Evolutionary conservation across 23 red algal species (phyloP), one percentile per base, ranked within the genome.

Genomic region (Gracilariopsis chorda): DNA sequence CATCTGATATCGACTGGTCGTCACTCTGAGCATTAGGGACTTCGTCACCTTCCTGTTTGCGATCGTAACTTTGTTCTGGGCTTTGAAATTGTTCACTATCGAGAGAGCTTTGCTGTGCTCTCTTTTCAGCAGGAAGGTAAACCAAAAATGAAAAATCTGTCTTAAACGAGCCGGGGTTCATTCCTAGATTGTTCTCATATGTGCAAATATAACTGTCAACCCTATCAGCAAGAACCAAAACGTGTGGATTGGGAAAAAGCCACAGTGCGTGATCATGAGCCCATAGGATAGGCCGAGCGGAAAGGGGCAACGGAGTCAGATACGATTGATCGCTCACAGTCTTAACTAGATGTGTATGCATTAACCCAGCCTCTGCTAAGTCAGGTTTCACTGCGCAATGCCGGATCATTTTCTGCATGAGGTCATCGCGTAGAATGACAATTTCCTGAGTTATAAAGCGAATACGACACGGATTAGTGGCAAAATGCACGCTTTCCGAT

Each of bases 301-400:
- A 71, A n/a, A 73, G 45, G 2, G 95, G 77, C 11, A 91, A 58
- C 7, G 95, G 95, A 53, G 88, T 93, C 43, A 97, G 59, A 48
- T 97, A 88, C 35, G 80, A 79, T 78, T 97, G 95, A 64, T 97
- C 95, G 40, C 80, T 81, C 19, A 92, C 60, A 24, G 95, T 72
- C 78, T 97, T 88, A 35, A 97, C 49, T 25, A 97, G 41, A 75
- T 95, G 92, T 53, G 88, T 76, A 41, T 52, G 67, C 51, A 85
- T 86, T 40, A 69, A 61, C 4, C 77, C 82, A 40, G 90, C 40
- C 34, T 84, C 90, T 17, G 68, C 34, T 34, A 80, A 58, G 40
- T 83, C 77, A 7, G 86, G 64, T 73, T 85, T 83, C 17, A 81
- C 84, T 8, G 94, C 52, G 77, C 88, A 77, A 78, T 73, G 85